phyloP scores from a whole-genome alignment of 2,329 filamentous ascomycete genomes.

The Fusarium hostae region DNA sequence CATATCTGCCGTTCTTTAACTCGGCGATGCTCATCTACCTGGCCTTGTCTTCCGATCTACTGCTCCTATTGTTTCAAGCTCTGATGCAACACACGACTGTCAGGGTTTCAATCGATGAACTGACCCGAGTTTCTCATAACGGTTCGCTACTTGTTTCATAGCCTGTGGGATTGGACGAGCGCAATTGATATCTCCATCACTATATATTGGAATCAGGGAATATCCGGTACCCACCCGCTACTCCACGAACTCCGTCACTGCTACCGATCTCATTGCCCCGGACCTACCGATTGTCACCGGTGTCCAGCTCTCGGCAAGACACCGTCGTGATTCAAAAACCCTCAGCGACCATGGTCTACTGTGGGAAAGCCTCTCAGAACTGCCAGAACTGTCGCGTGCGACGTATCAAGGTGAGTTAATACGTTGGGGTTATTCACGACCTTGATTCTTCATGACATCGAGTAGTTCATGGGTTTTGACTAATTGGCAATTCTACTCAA shows the following conservation, averaged over 20 bases:
- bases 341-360: constrained; percentile 61
- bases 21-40: constrained; percentile 15
- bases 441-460: background rate
- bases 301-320: constrained; percentile 19
- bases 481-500: constrained; percentile 11
- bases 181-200: background rate
- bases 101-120: constrained; percentile 6
- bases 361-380: constrained; percentile 66
- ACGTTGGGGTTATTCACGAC: background rate
- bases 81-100: constrained; percentile 1
- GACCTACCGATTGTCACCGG: constrained; percentile 17
- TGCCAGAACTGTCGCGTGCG: constrained; percentile 65
- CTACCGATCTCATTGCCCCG: constrained; percentile 13
- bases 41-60: background rate
- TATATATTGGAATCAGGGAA: constrained; percentile 9
- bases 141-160: constrained; percentile 6
- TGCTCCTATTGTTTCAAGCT: constrained; percentile 26
- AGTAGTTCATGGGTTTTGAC: background rate
- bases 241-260: constrained; percentile 10
- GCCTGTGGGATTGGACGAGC: background rate
- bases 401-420: constrained; percentile 62
- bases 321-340: background rate
- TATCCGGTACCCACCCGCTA: constrained; percentile 2
- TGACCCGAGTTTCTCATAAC: background rate
- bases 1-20: background rate